phyloP scores from a whole-genome alignment of 2,329 filamentous ascomycete genomes.

The Claviceps pazoutovae region DNA sequence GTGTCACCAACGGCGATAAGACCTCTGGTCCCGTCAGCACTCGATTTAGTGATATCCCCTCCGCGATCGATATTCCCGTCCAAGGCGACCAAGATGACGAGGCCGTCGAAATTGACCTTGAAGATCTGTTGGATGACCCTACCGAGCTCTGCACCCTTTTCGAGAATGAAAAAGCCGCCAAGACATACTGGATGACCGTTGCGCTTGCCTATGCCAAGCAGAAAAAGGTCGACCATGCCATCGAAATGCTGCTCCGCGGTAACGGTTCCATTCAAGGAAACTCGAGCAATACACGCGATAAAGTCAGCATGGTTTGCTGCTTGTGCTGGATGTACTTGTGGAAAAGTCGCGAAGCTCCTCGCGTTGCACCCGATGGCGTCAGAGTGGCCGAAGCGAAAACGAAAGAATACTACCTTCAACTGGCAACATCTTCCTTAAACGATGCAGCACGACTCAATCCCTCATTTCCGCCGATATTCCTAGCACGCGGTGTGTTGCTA shows the following conservation, averaged over 20 bases:
- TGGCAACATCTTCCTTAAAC: conserved; percentile 83
- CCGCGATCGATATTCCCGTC: conserved; percentile 52
- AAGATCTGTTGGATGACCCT: conserved; percentile 81
- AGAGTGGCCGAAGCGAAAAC: conserved; percentile 63
- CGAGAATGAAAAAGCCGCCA: conserved; percentile 83
- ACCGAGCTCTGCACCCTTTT: conserved; percentile 90
- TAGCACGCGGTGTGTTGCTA: conserved; percentile 79
- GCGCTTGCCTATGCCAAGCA: conserved; percentile 94
- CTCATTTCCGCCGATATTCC: conserved; percentile 76
- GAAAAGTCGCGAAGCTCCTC: conserved; percentile 70
- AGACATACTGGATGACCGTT: conserved; percentile 96
- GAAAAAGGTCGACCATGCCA: conserved; percentile 75
- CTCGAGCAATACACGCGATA: conserved; percentile 63
- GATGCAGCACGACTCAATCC: conserved; percentile 92
- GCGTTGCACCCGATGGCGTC: conserved; percentile 46
- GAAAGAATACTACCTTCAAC: conserved; percentile 84
- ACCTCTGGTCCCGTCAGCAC: conserved; percentile 29
- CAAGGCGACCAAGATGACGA: conserved; percentile 53
- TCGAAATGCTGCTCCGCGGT: conserved; percentile 61
- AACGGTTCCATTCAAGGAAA: conserved; percentile 56
- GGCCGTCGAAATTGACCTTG: conserved; percentile 82
- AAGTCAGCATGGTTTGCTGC: conserved; percentile 69
- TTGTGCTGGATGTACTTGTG: conserved; percentile 84
- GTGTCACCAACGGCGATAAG: conserved; percentile 25
- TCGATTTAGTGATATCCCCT: conserved; percentile 51